phyloP scores from a whole-genome alignment of 441 rosid genomes.

The Biscutella laevigata region DNA sequence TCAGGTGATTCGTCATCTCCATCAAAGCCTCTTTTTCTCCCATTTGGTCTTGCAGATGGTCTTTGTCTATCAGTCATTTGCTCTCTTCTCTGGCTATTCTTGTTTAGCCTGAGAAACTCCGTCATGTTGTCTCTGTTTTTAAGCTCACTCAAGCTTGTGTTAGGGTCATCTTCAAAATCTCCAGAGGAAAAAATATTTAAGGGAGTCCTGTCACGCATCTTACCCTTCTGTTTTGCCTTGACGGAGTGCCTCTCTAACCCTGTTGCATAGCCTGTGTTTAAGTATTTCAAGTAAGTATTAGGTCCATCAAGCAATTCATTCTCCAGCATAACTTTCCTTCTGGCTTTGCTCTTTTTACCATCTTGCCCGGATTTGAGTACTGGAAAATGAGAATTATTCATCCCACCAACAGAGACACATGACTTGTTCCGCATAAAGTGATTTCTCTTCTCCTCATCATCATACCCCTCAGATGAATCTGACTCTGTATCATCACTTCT shows the following conservation, averaged over 20 bases:
- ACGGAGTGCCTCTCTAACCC: slow-evolving; percentile 35
- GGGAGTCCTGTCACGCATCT: slow-evolving; percentile 48
- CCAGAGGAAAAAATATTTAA: slow-evolving; percentile 35
- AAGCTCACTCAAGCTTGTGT: slow-evolving; percentile 28
- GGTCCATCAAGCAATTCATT: slow-evolving; percentile 40
- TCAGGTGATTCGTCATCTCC: slow-evolving; percentile 48
- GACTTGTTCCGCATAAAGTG: slow-evolving; percentile 43
- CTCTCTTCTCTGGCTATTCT: slow-evolving; percentile 42
- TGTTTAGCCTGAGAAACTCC: slow-evolving; percentile 30
- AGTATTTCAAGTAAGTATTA: slow-evolving; percentile 29
- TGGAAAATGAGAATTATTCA: slow-evolving; percentile 42
- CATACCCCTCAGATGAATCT: slow-evolving; percentile 61
- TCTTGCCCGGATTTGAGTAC: slow-evolving; percentile 39
- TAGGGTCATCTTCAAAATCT: slow-evolving; percentile 33
- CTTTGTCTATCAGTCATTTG: slow-evolving; percentile 40
- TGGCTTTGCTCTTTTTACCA: slow-evolving; percentile 36
- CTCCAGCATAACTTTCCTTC: slow-evolving; percentile 39
- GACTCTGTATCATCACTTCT: slow-evolving; percentile 81
- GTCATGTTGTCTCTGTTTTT: slow-evolving; percentile 37
- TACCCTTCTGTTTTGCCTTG: slow-evolving; percentile 69
- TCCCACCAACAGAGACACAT: slow-evolving; percentile 34
- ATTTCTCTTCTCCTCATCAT: slow-evolving; percentile 42
- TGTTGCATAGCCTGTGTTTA: slow-evolving; percentile 26
- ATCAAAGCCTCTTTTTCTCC: slow-evolving; percentile 44
- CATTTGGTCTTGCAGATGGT: slow-evolving; percentile 44